A percentile compares a stretch with the other conserved stretches of the same genome.
Evolutionary conservation across 768 basidiomycete species (phyloP).

Genomic region (Scleroderma bovista): DNA sequence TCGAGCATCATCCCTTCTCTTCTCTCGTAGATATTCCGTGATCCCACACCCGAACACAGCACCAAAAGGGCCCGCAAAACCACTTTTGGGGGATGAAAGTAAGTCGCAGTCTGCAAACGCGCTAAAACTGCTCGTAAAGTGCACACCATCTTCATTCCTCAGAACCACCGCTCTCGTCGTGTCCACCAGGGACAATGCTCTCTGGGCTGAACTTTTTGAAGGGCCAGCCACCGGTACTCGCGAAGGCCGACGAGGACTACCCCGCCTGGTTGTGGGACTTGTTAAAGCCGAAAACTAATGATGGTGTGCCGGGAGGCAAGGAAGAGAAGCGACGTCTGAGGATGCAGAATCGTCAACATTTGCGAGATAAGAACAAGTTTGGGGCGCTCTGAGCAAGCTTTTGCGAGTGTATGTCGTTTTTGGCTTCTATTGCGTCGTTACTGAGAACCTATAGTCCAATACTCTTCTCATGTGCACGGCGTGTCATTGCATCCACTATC

Average conservation of each 20-base stretch:
- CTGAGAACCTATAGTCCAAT: too few relatives aligned
- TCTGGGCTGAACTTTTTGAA: constrained; percentile 81
- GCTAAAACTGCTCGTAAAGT: neutral
- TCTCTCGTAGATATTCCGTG: constrained; percentile 12
- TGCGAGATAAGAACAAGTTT: constrained; percentile 85
- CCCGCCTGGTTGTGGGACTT: constrained; percentile 88
- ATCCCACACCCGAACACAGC: neutral
- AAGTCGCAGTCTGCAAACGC: constrained; percentile 4
- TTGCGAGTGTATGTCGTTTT: neutral
- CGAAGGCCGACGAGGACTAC: constrained; percentile 77
- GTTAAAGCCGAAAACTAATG: constrained; percentile 59
- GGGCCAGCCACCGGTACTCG: constrained; percentile 69
- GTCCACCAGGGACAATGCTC: constrained; percentile 67
- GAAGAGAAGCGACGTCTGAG: constrained; percentile 52
- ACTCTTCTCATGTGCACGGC: too few relatives aligned
- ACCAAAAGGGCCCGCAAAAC: constrained; percentile 1
- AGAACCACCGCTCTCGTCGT: constrained; percentile 49
- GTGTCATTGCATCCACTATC: too few relatives aligned
- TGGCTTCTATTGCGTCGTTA: neutral
- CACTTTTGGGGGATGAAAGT: constrained; percentile 12
- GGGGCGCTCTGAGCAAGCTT: constrained; percentile 58
- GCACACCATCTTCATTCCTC: neutral
- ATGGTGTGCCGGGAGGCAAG: constrained; percentile 56
- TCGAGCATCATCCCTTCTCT: constrained; percentile 4
- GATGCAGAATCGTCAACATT: constrained; percentile 56